Percentiles rank a stretch among this genome's conserved stretches.
phyloP scores from a whole-genome alignment of 2,329 filamentous ascomycete species.

The Seiridium cupressi region DNA sequence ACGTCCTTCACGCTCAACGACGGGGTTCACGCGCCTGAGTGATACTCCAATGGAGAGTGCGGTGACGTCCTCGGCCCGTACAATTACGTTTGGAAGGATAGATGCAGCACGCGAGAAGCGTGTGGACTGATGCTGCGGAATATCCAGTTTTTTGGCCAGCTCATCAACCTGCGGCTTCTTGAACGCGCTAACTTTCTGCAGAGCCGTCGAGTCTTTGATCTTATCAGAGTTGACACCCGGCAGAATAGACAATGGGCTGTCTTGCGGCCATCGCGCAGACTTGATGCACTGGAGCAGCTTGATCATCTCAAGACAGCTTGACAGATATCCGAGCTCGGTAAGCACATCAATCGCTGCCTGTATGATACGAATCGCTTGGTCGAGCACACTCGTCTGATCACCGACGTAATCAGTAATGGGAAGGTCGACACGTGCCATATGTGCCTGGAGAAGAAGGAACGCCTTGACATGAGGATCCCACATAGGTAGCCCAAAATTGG shows the following conservation, averaged over 20 bases:
- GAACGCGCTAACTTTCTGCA: slow-evolving; percentile 36
- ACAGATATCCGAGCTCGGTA: slow-evolving; percentile 80
- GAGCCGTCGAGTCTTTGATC: slow-evolving; percentile 31
- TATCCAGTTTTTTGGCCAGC: slow-evolving; percentile 49
- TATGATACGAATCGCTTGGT: slow-evolving; percentile 95
- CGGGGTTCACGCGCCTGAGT: slow-evolving; percentile 65
- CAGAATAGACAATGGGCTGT: slow-evolving; percentile 75
- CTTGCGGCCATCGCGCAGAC: slow-evolving; percentile 84
- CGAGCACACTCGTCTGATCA: slow-evolving; percentile 84
- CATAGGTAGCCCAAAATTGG: slow-evolving; percentile 74
- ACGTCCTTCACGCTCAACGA: slow-evolving; percentile 64
- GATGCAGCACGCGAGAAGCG: slow-evolving; percentile 59
- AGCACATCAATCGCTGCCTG: slow-evolving; percentile 94
- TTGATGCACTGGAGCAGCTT: slow-evolving; percentile 88
- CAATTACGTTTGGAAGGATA: slow-evolving; percentile 66
- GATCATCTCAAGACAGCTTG: slow-evolving; percentile 79
- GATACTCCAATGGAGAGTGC: slow-evolving; percentile 61
- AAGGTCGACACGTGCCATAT: slow-evolving; percentile 89
- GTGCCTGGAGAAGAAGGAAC: slow-evolving; percentile 88
- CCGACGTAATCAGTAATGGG: slow-evolving; percentile 97
- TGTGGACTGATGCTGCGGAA: slow-evolving; percentile 41
- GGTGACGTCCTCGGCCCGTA: slow-evolving; percentile 61
- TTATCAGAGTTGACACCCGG: slow-evolving; percentile 62
- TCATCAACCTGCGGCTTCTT: slow-evolving; percentile 23
- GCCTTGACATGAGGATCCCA: slow-evolving; percentile 99